Conservation (phyloP, 192 early-diverging fungal species). For the Entomortierella chlamydospora region DNA sequence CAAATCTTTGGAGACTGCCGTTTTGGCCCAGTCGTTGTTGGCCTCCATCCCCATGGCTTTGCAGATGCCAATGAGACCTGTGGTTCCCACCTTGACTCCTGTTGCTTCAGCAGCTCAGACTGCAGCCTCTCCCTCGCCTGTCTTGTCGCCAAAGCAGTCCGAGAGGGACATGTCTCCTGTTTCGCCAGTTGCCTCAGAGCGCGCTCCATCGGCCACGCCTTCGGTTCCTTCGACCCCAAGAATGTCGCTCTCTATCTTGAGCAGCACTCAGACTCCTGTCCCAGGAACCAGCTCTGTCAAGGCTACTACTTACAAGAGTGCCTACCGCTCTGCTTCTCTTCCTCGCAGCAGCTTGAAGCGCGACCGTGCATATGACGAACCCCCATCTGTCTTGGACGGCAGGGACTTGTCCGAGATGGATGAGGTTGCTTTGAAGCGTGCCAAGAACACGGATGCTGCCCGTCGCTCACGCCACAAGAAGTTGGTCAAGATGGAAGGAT, state of each 20-base stretch:
- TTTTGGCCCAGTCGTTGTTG: constrained; percentile 54
- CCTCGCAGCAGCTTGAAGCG: constrained; percentile 35
- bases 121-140: constrained; percentile 11
- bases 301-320: constrained; percentile 47
- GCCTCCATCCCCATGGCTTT: constrained; percentile 48
- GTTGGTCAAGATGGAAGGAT: constrained; percentile 82
- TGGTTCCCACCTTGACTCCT: constrained; percentile 11
- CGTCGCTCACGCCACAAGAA: constrained; percentile 92
- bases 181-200: constrained; percentile 18
- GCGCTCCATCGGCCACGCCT: constrained; percentile 16
- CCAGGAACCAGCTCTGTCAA: constrained; percentile 30
- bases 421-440: constrained; percentile 67
- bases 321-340: constrained; percentile 34
- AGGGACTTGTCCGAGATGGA: constrained; percentile 50
- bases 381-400: constrained; percentile 51
- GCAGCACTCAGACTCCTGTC: constrained; percentile 39
- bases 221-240: constrained; percentile 34
- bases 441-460: constrained; percentile 94
- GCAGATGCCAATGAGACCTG: constrained; percentile 17
- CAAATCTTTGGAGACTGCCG: constrained; percentile 47
- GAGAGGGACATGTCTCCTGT: constrained; percentile 19
- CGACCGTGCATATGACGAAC: constrained; percentile 25
- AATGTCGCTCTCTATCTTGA: constrained; percentile 51
- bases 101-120: constrained; percentile 1
- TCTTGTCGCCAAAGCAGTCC: constrained; percentile 22